phyloP scores from a whole-genome alignment of 495 filamentous ascomycete species.

The Tuber melanosporum region DNA sequence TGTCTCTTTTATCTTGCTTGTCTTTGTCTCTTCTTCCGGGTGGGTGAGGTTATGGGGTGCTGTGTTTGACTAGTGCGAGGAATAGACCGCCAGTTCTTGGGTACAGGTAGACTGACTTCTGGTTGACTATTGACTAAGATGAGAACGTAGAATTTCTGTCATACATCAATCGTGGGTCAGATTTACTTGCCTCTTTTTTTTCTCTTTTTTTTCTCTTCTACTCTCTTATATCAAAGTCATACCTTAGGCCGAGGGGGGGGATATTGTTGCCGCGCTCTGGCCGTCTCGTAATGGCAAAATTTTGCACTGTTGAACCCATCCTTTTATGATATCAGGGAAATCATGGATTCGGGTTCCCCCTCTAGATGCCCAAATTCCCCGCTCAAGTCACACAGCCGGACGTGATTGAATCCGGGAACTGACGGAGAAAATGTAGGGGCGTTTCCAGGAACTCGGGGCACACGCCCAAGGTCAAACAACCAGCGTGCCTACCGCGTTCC shows the following conservation, averaged over 20 bases:
- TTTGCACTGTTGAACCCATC: background rate
- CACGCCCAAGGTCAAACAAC: background rate
- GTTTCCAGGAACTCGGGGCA: background rate
- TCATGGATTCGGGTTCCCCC: background rate
- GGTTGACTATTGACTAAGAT: background rate
- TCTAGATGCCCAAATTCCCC: background rate
- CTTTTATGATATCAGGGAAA: background rate
- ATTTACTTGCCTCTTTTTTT: background rate
- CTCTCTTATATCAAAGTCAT: background rate
- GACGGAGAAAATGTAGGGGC: no score
- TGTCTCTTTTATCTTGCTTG: background rate
- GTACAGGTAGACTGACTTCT: background rate
- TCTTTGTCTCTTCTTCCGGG: background rate
- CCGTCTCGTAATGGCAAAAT: no score
- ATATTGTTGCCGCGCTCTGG: background rate
- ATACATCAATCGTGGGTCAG: background rate
- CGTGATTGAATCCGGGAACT: background rate
- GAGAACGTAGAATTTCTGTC: background rate
- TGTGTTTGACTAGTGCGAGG: background rate
- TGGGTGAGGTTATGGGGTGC: background rate
- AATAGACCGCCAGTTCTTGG: background rate
- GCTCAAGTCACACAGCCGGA: background rate
- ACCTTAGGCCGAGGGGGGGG: background rate
- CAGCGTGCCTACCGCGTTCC: no score
- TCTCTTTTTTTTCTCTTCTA: background rate